Base-by-base conservation (phyloP, 2,329 filamentous ascomycete species). In the Cordyceps cateniannulata region DNA sequence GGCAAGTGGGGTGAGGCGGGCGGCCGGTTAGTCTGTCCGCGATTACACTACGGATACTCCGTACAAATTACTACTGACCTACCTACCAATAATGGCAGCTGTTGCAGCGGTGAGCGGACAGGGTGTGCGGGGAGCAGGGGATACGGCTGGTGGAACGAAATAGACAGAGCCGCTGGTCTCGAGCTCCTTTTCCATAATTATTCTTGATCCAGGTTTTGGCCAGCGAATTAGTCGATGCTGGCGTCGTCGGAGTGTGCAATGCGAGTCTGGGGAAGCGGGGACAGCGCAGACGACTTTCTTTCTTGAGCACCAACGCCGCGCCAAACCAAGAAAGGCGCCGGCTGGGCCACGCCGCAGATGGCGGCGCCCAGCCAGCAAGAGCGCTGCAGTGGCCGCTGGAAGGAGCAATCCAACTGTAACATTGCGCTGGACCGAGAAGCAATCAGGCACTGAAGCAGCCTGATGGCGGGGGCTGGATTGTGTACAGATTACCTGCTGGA, bases 241-340 rank as follows among this genome's bases (percentile, higher is more conserved):
- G 22, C 53, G 14, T 24, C 10, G 29, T 14, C 12, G 18, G 29
- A 38, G 27, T 25, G 12, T 29, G 29, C 49, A 50, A 22, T 38
- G 47, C 47, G 40, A 61, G 51, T 56, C 59, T 45, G 59, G 59
- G 59, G 59, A 61, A 61, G 59, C 59, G 59, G 59, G 52, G 52
- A 38, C 29, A 35, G 44, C 24, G 45, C n/a, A 35, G 53, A 42
- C 32, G 25, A 32, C 55, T 50, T 59, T 58, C 48, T 29, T 32
- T 55, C 27, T 25, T 47, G 47, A 44, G 38, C 60, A 42, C 60
- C 60, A 58, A 9, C 32, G 32, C 32, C 32, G 47, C 22, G 48
- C 60, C 47, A 35, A 62, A 58, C 55, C 60, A 55, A 55, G 55
- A 35, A 59, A 58, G 42, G 54, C 52, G 60, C 32, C n/a, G n/a